Evolutionary conservation across 2,329 filamentous ascomycete species (phyloP).

Genomic region (Xylariaceae sp.): DNA sequence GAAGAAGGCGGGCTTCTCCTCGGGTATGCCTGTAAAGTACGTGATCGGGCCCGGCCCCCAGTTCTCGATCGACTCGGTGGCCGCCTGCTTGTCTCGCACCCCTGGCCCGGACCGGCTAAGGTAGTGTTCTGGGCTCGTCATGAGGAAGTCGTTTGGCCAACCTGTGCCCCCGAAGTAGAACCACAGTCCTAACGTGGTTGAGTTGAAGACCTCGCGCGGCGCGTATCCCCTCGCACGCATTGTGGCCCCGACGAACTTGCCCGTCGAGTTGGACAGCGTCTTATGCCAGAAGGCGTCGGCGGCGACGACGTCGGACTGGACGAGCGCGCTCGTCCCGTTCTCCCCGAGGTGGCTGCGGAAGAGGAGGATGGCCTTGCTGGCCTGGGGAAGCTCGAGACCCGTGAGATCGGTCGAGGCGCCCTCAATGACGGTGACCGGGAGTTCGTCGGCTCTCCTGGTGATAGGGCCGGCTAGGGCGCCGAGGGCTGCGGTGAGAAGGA

Average conservation of each 20-base stretch:
- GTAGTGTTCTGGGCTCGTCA: constrained; percentile 22
- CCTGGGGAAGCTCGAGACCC: constrained; percentile 13
- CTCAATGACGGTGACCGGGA: constrained; percentile 20
- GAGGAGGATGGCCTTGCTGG: constrained; percentile 8
- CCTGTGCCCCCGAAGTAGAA: constrained; percentile 12
- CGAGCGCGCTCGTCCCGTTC: constrained; percentile 12
- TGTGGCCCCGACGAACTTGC: constrained; percentile 12
- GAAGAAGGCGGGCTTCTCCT: constrained; percentile 12
- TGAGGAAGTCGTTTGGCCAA: constrained; percentile 17
- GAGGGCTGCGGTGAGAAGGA: too few relatives aligned
- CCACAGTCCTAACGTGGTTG: constrained; percentile 13
- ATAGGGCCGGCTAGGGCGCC: too few relatives aligned
- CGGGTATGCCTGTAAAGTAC: constrained; percentile 14
- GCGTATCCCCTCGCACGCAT: constrained; percentile 19
- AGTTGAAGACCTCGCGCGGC: constrained; percentile 18
- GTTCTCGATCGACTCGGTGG: constrained; percentile 20
- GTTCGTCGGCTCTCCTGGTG: not conserved
- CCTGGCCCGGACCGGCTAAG: constrained; percentile 10
- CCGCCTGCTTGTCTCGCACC: constrained; percentile 7
- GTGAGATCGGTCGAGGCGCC: constrained; percentile 18
- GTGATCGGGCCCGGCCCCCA: constrained; percentile 22
- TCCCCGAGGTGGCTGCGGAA: constrained; percentile 21
- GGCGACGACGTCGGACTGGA: constrained; percentile 18
- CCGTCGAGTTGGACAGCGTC: constrained; percentile 2
- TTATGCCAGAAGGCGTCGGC: constrained; percentile 22